A percentile compares a stretch with the other conserved stretches of the same genome.
These are phyloP conservation scores for Ceratobasidium sp. DNA, from an alignment of 1,284 basidiomycete species.

Conservation along the genomic window DNA sequence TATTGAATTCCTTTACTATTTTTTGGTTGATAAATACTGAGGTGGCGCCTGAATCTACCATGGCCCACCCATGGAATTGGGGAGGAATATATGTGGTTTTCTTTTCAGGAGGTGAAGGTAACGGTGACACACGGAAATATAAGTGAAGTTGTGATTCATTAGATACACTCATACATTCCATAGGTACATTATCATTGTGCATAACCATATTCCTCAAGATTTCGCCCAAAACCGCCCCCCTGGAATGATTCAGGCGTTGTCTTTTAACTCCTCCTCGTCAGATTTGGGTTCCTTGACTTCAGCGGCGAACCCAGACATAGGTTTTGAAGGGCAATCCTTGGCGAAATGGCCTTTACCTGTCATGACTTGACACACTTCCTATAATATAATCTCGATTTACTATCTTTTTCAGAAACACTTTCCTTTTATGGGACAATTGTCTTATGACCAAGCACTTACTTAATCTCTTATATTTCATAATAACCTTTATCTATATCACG, in stretches of 20 bases:
- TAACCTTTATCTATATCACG: too few relatives aligned
- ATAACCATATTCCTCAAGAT: neutral
- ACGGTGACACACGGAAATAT: neutral
- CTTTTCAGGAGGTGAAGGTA: neutral
- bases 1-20: too few relatives aligned
- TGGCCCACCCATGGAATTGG: neutral
- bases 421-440: too few relatives aligned
- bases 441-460: too few relatives aligned
- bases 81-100: neutral
- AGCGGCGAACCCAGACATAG: neutral
- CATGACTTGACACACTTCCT: too few relatives aligned
- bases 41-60: neutral
- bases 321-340: neutral
- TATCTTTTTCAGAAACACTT: too few relatives aligned
- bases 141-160: neutral
- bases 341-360: slow-evolving; percentile 1
- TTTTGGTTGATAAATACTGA: too few relatives aligned
- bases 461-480: too few relatives aligned
- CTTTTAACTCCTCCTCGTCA: neutral
- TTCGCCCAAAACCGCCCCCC: slow-evolving; percentile 12
- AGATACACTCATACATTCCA: slow-evolving; percentile 1
- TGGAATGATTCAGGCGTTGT: neutral
- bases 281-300: neutral
- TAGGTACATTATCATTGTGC: neutral
- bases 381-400: too few relatives aligned